phyloP scores from a whole-genome alignment of 2,329 filamentous ascomycete species.

The Diaporthe velutina region DNA sequence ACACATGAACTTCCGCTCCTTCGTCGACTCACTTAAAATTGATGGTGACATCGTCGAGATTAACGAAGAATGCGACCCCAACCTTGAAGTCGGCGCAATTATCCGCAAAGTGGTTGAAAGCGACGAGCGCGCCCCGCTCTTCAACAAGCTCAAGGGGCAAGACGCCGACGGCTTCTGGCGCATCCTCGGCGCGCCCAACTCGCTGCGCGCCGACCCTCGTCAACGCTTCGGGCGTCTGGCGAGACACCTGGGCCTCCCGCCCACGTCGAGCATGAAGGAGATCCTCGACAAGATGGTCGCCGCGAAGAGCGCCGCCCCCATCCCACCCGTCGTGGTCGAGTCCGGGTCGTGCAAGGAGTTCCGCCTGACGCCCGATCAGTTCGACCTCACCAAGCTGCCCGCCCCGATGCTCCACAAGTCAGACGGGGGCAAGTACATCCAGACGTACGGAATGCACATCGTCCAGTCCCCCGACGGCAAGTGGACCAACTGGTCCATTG shows the following conservation, averaged over 20 bases:
- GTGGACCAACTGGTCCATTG: constrained; percentile 63
- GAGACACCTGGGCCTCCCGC: constrained; percentile 55
- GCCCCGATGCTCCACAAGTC: constrained; percentile 56
- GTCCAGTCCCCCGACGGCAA: constrained; percentile 57
- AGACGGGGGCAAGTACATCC: constrained; percentile 64
- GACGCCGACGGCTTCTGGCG: constrained; percentile 59
- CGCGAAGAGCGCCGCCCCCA: constrained; percentile 49
- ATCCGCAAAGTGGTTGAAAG: constrained; percentile 59
- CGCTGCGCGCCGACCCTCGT: constrained; percentile 49
- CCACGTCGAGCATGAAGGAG: constrained; percentile 51
- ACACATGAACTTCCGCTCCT: constrained; percentile 54
- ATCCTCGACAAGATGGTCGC: constrained; percentile 58
- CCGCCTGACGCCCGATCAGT: constrained; percentile 51
- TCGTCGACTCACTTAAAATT: constrained; percentile 56
- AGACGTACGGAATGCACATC: constrained; percentile 64
- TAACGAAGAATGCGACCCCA: constrained; percentile 55
- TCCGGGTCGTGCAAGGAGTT: constrained; percentile 59
- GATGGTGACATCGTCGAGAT: constrained; percentile 61
- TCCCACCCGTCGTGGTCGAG: constrained; percentile 49
- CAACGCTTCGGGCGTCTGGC: constrained; percentile 57
- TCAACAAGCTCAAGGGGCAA: constrained; percentile 63
- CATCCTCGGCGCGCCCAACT: constrained; percentile 60
- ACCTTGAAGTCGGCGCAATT: constrained; percentile 62
- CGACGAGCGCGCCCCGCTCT: constrained; percentile 61
- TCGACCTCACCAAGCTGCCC: constrained; percentile 58